Evolutionary conservation across 2,329 filamentous ascomycete species (phyloP), one percentile per base, ranked within the genome.

Genomic region (Graphium sp.): DNA sequence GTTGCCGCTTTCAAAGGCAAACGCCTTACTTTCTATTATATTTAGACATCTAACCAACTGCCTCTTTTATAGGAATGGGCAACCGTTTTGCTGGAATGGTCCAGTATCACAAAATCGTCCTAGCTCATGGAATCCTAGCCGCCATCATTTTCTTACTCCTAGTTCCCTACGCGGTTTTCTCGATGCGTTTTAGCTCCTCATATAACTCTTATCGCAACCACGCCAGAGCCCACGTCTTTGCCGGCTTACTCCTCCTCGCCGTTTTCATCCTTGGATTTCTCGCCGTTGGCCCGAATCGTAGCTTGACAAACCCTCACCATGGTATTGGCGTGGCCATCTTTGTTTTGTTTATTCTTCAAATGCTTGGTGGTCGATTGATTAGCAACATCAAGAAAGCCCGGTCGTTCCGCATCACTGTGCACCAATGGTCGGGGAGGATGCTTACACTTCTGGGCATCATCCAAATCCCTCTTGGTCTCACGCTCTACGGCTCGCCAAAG

Each of bases 401-500:
- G 28, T 63, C 62, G 12, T 43, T 66, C 10, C 55, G 66, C 13
- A 49, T 61, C 21, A 62, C 79, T 62, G 50, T 95, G 23, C 89
- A 98, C 53, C 79, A 85, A 46, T 94, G 89, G 83, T 55, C 80
- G 12, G 89, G 89, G 12, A 65, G 85, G 32, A 56, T 68, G 1
- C 71, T 87, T 41, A 77, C 80, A 3, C 52, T 95, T 12, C 59
- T 98, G 4, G 89, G 82, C 1, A 74, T 95, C 38, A 66, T 75
- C 4, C 89, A 98, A 47, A 71, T 98, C 8, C 79, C 89, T 0
- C 62, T 98, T 1, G 89, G 89, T 0, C 60, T 98, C 26, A 85
- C 85, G 0, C 61, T 98, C 2, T 98, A 94, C 43, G 89, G 89
- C 5, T 93, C 85, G 18, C 87, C 89, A 5, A 72, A 77, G 42